Evolutionary conservation across 2,329 filamentous ascomycete species (phyloP), one percentile per base, ranked within the genome.

Genomic region (Clonostachys chloroleuca): DNA sequence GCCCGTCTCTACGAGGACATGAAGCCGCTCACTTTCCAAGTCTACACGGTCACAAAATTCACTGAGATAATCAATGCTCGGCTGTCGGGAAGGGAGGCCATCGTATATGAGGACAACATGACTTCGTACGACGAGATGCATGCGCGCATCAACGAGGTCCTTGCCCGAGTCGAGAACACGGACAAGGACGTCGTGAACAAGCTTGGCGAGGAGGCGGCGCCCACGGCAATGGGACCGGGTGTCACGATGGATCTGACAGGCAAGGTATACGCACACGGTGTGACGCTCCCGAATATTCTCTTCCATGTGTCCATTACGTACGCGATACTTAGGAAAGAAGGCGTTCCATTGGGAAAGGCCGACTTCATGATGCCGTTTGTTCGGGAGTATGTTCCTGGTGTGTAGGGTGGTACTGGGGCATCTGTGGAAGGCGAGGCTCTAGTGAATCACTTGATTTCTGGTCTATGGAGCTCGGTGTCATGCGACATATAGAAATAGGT

Each of bases 251-350:
- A 39, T n/a, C 14, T 39, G 14, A 8, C 36, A n/a, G 55, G 62
- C 42, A 59, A 61, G 2, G 77, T 69, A 57, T 69, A 67, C 3
- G 36, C 17, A 33, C 16, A 17, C 18, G 16, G 13, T 18, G 12
- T 34, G 42, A 24, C 13, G 14, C 51, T 81, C 24, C 80, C 81
- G 10, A 82, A 84, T 54, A 69, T 83, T 52, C 81, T 70, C 62
- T 86, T 86, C 58, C 83, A 86, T 56, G 53, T 77, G 5, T 70
- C 64, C 7, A 81, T 71, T 14, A 67, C 75, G n/a, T 85, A 86
- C 63, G 69, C 61, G 4, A 77, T 86, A 48, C 56, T 85, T 52
- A 67, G 82, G 47, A 72, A 68, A 52, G 72, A 78, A 59, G 82
- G 45, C 33, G 45, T 47, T 34, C 45, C 45, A 6, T n/a, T 47